Percentiles rank a stretch among this genome's conserved stretches.
Evolutionary conservation across 805 yeast genomes (phyloP).

Genomic region (Candida sakaeoensis): DNA sequence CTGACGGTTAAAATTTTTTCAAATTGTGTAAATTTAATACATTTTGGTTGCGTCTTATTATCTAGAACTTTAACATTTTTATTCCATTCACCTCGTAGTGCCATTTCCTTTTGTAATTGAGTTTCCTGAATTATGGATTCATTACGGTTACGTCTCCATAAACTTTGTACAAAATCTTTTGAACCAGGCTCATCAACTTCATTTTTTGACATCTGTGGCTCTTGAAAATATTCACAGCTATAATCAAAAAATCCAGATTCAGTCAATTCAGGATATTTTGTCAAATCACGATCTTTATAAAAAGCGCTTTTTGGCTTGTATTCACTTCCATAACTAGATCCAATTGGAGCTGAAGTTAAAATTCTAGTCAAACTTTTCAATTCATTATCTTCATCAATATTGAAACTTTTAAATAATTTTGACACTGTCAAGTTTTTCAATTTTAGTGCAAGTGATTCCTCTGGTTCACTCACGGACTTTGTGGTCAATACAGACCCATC

Average conservation of each 20-base stretch:
- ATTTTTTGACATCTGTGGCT: conserved; percentile 84
- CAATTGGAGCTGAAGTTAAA: conserved; percentile 33
- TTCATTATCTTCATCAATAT: conserved; percentile 40
- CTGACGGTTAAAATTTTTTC: conserved; percentile 77
- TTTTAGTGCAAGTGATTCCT: conserved; percentile 31
- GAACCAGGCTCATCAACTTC: conserved; percentile 93
- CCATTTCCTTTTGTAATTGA: conserved; percentile 81
- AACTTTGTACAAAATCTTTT: conserved; percentile 69
- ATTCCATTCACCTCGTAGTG: conserved; percentile 85
- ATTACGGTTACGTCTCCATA: conserved; percentile 89
- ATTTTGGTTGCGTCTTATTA: conserved; percentile 75
- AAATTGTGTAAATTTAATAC: conserved; percentile 82
- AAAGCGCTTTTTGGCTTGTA: conserved; percentile 58
- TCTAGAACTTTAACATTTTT: conserved; percentile 54
- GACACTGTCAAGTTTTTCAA: conserved; percentile 31
- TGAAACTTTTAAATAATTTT: conserved; percentile 33
- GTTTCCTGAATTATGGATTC: conserved; percentile 84
- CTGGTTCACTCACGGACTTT: conserved; percentile 22
- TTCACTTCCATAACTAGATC: conserved; percentile 38
- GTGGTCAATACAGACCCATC: conserved; percentile 25
- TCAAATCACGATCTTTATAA: conserved; percentile 36
- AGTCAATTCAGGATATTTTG: conserved; percentile 39
- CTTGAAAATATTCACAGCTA: conserved; percentile 89
- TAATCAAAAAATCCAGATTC: conserved; percentile 67
- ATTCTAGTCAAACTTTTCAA: conserved; percentile 35